phyloP scores from a whole-genome alignment of 495 filamentous ascomycete genomes.

The Hyaloscypha bicolor region DNA sequence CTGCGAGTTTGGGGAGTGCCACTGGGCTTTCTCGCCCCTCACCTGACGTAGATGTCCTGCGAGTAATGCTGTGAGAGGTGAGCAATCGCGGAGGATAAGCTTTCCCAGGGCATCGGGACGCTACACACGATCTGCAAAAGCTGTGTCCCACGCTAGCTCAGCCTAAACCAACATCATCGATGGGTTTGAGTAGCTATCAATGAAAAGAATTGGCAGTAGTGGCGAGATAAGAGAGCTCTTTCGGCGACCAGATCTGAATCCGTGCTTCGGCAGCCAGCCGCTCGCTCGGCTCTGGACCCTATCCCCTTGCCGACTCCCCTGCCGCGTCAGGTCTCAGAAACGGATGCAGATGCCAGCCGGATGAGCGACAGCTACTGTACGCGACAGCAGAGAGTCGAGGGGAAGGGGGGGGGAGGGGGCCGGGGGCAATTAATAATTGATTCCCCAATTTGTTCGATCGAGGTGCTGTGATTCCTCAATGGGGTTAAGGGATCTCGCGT shows the following conservation, averaged over 20 bases:
- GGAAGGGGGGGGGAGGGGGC: neutral
- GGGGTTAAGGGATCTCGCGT: neutral
- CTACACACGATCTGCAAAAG: slow-evolving; percentile 24
- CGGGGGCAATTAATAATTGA: neutral
- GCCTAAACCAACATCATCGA: slow-evolving; percentile 21
- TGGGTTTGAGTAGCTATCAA: neutral
- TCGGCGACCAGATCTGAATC: neutral
- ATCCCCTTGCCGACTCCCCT: neutral
- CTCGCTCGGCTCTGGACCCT: neutral
- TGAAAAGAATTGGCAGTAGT: neutral
- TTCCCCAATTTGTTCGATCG: neutral
- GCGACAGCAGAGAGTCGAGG: neutral
- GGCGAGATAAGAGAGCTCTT: neutral
- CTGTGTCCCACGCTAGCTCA: slow-evolving; percentile 19
- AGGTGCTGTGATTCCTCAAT: neutral
- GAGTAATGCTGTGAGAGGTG: slow-evolving; percentile 24
- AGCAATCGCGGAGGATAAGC: slow-evolving; percentile 8
- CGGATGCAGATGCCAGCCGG: no score
- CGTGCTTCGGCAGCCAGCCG: slow-evolving; percentile 10
- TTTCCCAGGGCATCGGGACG: slow-evolving; percentile 10
- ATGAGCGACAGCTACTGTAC: neutral
- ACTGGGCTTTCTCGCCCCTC: slow-evolving; percentile 7
- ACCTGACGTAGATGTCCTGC: slow-evolving; percentile 26
- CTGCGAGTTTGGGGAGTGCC: neutral
- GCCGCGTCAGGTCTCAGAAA: slow-evolving; percentile 2